Conservation (phyloP, 306 rosid genomes). For the Abrus precatorius region DNA sequence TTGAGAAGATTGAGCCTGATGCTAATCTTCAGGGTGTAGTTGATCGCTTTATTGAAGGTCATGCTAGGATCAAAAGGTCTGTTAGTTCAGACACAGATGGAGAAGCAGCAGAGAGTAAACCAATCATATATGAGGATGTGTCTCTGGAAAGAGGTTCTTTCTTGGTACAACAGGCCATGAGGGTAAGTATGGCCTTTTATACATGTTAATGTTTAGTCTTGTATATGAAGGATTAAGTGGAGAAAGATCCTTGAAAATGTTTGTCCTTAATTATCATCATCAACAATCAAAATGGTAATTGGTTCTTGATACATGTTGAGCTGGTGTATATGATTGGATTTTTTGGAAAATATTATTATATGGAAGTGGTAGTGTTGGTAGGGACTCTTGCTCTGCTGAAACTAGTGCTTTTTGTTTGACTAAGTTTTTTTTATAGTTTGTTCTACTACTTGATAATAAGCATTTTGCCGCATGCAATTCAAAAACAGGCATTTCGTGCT, state of each 20-base stretch:
- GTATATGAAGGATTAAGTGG: constrained; percentile 41
- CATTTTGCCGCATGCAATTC: constrained; percentile 43
- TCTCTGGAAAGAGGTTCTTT: constrained; percentile 98
- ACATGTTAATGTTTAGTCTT: constrained; percentile 15
- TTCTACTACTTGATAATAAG: constrained; percentile 37
- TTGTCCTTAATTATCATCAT: constrained; percentile 5
- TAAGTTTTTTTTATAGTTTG: not conserved
- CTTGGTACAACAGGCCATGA: constrained; percentile 98
- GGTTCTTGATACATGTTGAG: constrained; percentile 37
- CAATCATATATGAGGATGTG: constrained; percentile 86
- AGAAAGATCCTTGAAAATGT: not conserved
- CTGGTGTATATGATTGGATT: constrained; percentile 31
- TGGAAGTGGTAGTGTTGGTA: constrained; percentile 11
- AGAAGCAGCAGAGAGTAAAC: constrained; percentile 62
- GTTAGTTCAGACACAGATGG: constrained; percentile 64
- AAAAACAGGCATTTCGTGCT: constrained; percentile 87
- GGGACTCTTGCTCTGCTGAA: constrained; percentile 28
- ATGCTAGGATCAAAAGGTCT: constrained; percentile 92
- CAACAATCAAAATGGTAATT: not conserved
- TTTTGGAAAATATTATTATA: constrained; percentile 22
- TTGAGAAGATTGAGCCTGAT: constrained; percentile 81
- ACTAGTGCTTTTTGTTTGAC: constrained; percentile 16
- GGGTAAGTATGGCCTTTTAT: constrained; percentile 64
- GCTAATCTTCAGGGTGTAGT: constrained; percentile 79
- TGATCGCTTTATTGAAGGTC: constrained; percentile 96